Percentiles rank a stretch among this genome's conserved stretches.
Evolutionary conservation across 331 rosid genomes (phyloP).

Genomic region (Quercus lobata): DNA sequence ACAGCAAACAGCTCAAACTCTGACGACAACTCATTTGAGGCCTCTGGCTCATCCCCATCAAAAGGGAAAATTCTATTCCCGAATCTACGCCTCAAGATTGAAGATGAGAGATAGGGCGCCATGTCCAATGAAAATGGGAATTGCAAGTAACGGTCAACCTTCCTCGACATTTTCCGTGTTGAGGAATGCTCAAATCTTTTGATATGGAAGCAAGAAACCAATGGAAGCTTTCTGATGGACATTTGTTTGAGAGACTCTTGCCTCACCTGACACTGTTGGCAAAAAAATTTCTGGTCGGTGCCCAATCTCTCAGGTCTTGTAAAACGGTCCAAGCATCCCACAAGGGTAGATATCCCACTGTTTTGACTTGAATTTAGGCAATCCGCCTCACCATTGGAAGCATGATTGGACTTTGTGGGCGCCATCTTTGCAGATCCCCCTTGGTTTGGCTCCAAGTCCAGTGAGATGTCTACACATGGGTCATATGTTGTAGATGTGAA

Average conservation of each 20-base stretch:
- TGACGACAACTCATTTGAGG: conserved; percentile 58
- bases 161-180: conserved; percentile 79
- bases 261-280: conserved; percentile 88
- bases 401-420: conserved; percentile 43
- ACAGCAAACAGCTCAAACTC: conserved; percentile 95
- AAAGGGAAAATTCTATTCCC: conserved; percentile 85
- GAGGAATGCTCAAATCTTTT: conserved; percentile 97
- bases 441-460: conserved; percentile 58
- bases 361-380: conserved; percentile 45
- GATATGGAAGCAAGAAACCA: conserved; percentile 89
- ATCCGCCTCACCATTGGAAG: conserved; percentile 68
- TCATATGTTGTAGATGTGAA: conserved; percentile 50
- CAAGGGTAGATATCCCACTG: conserved; percentile 58
- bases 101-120: conserved; percentile 88
- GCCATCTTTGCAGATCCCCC: conserved; percentile 55
- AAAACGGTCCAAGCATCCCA: conserved; percentile 89
- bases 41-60: conserved; percentile 65
- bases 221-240: conserved; percentile 93
- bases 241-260: conserved; percentile 95
- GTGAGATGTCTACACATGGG: conserved; percentile 51
- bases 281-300: conserved; percentile 93
- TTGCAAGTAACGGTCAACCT: conserved; percentile 85
- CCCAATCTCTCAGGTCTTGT: conserved; percentile 93
- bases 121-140: conserved; percentile 87
- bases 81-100: conserved; percentile 70